phyloP scores from a whole-genome alignment of 108 stramenopile genomes.

The Cyclotella cryptica region DNA sequence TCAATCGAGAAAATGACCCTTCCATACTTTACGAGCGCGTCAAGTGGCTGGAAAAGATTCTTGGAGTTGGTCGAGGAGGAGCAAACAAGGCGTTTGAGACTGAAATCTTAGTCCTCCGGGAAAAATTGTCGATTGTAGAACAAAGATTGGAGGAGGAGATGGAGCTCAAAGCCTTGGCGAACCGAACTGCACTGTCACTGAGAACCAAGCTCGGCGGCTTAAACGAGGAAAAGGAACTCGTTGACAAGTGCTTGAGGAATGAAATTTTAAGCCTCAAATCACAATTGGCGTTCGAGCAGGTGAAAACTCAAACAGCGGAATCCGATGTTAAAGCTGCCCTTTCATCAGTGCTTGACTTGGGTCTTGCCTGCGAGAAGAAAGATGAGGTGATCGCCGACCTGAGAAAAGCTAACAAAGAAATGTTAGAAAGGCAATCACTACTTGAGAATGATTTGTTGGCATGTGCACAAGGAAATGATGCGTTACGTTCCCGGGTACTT shows the following conservation, averaged over 20 bases:
- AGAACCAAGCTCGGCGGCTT: neutral
- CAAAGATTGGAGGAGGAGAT: slow-evolving; percentile 33
- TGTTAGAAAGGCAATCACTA: slow-evolving; percentile 3
- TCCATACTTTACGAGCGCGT: slow-evolving; percentile 3
- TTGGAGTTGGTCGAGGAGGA: slow-evolving; percentile 12
- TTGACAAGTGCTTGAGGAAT: slow-evolving; percentile 9
- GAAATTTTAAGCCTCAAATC: slow-evolving; percentile 12
- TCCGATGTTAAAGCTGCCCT: neutral
- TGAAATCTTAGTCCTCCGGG: neutral
- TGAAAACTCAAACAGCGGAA: neutral
- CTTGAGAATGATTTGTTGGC: slow-evolving; percentile 12
- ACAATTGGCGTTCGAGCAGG: slow-evolving; percentile 17
- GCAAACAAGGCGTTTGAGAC: neutral
- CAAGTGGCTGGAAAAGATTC: slow-evolving; percentile 20
- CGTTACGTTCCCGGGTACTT: slow-evolving; percentile 4
- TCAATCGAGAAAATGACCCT: neutral
- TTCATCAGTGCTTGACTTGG: slow-evolving; percentile 11
- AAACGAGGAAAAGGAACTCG: neutral
- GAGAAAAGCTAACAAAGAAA: slow-evolving; percentile 2
- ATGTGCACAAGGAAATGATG: slow-evolving; percentile 22
- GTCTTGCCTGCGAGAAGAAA: neutral
- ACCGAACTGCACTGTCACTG: slow-evolving; percentile 9
- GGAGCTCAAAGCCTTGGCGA: slow-evolving; percentile 19
- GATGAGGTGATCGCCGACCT: slow-evolving; percentile 19
- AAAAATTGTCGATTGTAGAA: slow-evolving; percentile 15